Base-by-base conservation (phyloP, 345 rosid genomes). In the Raphanus sativus region DNA sequence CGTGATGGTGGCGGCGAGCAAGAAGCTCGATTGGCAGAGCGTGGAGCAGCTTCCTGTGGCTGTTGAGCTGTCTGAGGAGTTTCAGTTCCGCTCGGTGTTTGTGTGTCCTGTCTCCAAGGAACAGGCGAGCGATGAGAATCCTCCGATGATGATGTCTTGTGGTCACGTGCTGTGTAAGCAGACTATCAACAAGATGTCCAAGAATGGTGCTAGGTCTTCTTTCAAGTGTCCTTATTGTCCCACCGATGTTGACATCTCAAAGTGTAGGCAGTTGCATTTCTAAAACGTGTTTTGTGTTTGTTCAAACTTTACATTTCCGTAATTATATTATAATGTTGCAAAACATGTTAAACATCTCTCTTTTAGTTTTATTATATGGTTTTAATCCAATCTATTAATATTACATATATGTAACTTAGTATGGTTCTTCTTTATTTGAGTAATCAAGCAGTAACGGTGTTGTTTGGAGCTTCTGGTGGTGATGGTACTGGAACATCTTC, bases 141-240 rank as follows among this genome's bases (percentile, higher is more conserved):
- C 92, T 0, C 92, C 97, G 4, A 88, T 91, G 92, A 68, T 89
- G 86, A 86, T 91, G 94, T 8, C 87, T 1, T 91, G 97, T 26
- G 92, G 94, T 8, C 97, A 91, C 21, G 97, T 89, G 10, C 92
- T 91, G 12, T 89, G 97, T 86, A 86, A 84, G 83, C 92, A 86
- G 66, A 84, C 97, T 3, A 86, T 91, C 38, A 85, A 81, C 69
- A 89, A 82, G 87, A 89, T 91, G 97, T 89, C 94, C 13, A 91
- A 86, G 87, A 91, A 89, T 70, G 72, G 83, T 4, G 60, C 94
- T 0, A 91, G 80, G 80, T 63, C 77, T 65, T 56, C 78, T 26
- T 87, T 91, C 75, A 91, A 89, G 84, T 91, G 97, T 67, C 97
- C 94, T 0, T 89, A 86, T 82, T 91, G 97, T 60, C 97, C 97